phyloP scores from a whole-genome alignment of 257 asterid species.

The Salvia hispanica region DNA sequence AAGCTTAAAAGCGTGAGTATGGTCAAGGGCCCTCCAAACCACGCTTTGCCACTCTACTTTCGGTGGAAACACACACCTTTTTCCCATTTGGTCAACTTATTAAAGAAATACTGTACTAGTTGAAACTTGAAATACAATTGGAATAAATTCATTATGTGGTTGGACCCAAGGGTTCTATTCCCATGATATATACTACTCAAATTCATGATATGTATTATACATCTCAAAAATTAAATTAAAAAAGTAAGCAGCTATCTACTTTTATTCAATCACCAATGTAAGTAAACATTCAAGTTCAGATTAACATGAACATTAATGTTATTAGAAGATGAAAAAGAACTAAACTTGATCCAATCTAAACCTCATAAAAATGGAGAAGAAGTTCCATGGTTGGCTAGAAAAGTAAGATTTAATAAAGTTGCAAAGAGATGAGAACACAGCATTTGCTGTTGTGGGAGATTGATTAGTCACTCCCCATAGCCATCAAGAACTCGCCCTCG shows the following conservation, averaged over 20 bases:
- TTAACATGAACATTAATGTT: neutral
- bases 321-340: neutral
- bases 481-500: conserved; percentile 95
- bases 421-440: neutral
- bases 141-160: neutral
- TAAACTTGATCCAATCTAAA: neutral
- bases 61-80: conserved; percentile 28
- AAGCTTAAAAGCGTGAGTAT: conserved; percentile 29
- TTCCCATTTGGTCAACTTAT: neutral
- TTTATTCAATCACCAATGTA: too few relatives aligned
- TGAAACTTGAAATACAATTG: neutral
- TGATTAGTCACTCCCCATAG: conserved; percentile 57
- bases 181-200: too few relatives aligned
- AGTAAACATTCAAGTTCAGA: too few relatives aligned
- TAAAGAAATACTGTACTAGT: neutral
- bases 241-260: too few relatives aligned
- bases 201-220: too few relatives aligned
- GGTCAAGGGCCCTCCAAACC: conserved; percentile 37
- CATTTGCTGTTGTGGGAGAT: neutral
- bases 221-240: too few relatives aligned
- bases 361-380: conserved; percentile 20
- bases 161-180: neutral
- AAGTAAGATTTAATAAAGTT: neutral
- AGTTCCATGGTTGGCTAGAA: conserved; percentile 10
- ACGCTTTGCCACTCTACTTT: conserved; percentile 40